Conservation (phyloP, 2,329 filamentous ascomycete species). For the Colletotrichum tamarilloi region DNA sequence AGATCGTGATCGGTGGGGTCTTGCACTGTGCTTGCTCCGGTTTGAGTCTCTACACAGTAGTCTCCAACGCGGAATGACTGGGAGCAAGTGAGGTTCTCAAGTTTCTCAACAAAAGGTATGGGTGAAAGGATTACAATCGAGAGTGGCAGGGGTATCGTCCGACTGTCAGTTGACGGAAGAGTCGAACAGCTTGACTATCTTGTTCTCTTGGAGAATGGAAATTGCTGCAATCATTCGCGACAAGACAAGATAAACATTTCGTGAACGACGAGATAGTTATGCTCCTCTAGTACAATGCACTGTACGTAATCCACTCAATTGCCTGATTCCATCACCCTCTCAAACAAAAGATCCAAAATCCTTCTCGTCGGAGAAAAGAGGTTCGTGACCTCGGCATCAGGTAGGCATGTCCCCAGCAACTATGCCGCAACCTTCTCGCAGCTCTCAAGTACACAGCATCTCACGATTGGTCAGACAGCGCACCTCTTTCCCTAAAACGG, state of each 20-base stretch:
- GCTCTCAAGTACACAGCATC: background rate
- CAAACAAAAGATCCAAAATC: background rate
- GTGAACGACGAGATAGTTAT: too few species aligned
- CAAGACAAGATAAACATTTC: too few species aligned
- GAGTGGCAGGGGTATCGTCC: too few species aligned
- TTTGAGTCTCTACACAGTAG: too few species aligned
- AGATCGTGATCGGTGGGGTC: slow-evolving; percentile 22
- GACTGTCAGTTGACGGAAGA: too few species aligned
- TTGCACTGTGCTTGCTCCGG: background rate
- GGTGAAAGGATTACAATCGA: too few species aligned
- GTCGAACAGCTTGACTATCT: too few species aligned
- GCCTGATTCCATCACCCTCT: background rate
- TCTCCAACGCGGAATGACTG: too few species aligned
- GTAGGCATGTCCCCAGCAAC: background rate
- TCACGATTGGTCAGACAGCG: background rate
- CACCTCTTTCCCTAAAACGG: background rate
- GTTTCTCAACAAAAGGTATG: too few species aligned
- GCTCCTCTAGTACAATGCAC: background rate
- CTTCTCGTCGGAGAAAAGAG: background rate
- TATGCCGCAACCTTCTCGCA: background rate
- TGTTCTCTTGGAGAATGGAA: too few species aligned
- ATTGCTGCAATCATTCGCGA: too few species aligned
- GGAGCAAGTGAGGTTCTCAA: too few species aligned
- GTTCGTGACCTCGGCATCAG: background rate
- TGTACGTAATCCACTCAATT: background rate